These are phyloP conservation scores for Phytophthora chlamydospora DNA, from an alignment of 352 stramenopile genomes.

Conservation along the genomic window DNA sequence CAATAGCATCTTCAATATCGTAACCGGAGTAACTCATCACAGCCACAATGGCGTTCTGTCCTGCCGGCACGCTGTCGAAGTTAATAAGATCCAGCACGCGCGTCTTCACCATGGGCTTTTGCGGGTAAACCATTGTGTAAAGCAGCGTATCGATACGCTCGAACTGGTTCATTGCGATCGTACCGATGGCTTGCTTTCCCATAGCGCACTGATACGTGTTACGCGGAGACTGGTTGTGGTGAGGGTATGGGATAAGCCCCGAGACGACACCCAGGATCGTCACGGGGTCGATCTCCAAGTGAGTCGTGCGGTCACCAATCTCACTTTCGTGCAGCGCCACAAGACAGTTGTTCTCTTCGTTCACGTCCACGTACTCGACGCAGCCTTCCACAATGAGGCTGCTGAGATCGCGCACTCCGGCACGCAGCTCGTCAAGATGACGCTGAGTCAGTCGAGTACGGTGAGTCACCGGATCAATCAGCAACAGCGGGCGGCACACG, in stretches of 20 bases:
- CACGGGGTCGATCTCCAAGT: conserved; percentile 99
- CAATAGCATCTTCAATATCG: conserved; percentile 99
- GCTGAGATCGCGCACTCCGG: conserved; percentile 77
- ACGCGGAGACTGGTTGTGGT: conserved; percentile 98
- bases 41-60: conserved; percentile 98
- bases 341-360: conserved; percentile 99
- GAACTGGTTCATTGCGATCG: conserved; percentile 99
- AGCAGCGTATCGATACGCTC: conserved; percentile 98
- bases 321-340: conserved; percentile 96
- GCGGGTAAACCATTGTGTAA: conserved; percentile 99
- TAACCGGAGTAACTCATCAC: conserved; percentile 99
- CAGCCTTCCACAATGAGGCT: conserved; percentile 94
- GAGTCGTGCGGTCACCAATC: conserved; percentile 93
- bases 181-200: conserved; percentile 99
- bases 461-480: conserved; percentile 92
- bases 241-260: conserved; percentile 98
- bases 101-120: conserved; percentile 99
- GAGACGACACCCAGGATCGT: conserved; percentile 99
- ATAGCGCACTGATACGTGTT: conserved; percentile 99
- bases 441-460: conserved; percentile 93
- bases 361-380: conserved; percentile 99
- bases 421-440: conserved; percentile 94
- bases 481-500: conserved; percentile 97
- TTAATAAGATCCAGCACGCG: conserved; percentile 98
- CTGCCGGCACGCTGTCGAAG: conserved; percentile 98